Conservation (phyloP, 441 rosid genomes). For the Pelargonium cotyledonis region DNA sequence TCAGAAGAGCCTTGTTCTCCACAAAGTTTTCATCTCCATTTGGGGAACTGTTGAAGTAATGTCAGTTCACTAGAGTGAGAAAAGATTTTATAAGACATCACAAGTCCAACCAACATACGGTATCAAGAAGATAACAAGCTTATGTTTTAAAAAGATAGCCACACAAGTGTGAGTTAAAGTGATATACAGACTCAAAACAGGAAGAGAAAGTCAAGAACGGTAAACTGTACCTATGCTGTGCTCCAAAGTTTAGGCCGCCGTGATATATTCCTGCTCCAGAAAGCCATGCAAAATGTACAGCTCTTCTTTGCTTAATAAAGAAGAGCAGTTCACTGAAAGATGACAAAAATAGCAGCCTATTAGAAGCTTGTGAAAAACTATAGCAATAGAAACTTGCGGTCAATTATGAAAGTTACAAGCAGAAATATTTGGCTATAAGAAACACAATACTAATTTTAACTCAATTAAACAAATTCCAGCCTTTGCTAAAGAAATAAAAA, state of each 20-base stretch:
- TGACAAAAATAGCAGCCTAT: conserved; percentile 19
- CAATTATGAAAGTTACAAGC: conserved; percentile 12
- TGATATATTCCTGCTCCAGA: conserved; percentile 98
- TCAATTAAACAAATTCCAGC: conserved; percentile 6
- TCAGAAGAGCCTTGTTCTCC: conserved; percentile 95
- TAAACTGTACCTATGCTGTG: conserved; percentile 71
- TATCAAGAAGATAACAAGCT: conserved; percentile 3
- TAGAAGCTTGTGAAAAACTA: conserved; percentile 21
- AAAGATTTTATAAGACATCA: conserved; percentile 10
- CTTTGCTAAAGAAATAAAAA: background rate
- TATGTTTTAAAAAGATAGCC: conserved; percentile 10
- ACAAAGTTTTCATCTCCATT: conserved; percentile 93
- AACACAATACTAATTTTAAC: conserved; percentile 6
- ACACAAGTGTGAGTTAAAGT: background rate
- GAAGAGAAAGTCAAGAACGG: conserved; percentile 23
- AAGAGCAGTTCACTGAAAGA: conserved; percentile 80
- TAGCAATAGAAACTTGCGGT: conserved; percentile 8
- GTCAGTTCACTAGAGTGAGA: conserved; percentile 21
- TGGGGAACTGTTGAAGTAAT: conserved; percentile 49
- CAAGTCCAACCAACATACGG: conserved; percentile 8
- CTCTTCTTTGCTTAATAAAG: conserved; percentile 96
- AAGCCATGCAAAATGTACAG: conserved; percentile 98
- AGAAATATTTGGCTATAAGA: background rate
- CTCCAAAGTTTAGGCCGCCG: conserved; percentile 97
- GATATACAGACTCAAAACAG: conserved; percentile 4